Evolutionary conservation across 371 early-diverging fungal genomes (phyloP), one percentile per base, ranked within the genome.

Genomic region (Mucor sp.): DNA sequence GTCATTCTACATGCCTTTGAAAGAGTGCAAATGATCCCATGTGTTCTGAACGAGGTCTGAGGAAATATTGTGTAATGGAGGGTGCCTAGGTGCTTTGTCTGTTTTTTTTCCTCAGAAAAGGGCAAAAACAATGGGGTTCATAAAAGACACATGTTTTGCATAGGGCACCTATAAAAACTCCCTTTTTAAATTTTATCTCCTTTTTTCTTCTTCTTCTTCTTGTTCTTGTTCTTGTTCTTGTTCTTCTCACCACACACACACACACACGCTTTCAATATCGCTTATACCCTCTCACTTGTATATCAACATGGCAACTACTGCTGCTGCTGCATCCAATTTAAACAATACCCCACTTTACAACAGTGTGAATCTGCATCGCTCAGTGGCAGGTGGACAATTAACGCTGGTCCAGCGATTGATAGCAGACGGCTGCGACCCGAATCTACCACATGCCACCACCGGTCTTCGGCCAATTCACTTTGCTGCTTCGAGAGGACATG

Each of bases 401-500:
- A 50, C 41, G n/a, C 43, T 37, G 15, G 63, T 70, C 0, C 62
- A 66, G 19, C 56, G 56, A 19, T 14, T 66, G 11, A 63, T 70
- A 37, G 53, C 59, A 4, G 58, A 53, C 30, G 71, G 71, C 4
- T 53, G 60, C 37, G 66, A 66, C 27, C 63, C 72, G 6, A 63
- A 75, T 32, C 14, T 35, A 11, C 66, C 63, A 11, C 65, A 68
- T 25, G 62, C 76, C 4, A 70, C 77, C 4, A 85, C 89, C 0
- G 89, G 86, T 30, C 69, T 88, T 62, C 74, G 79, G 33, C 82
- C 89, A 3, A 77, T 91, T 61, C 90, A 89, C 68, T 76, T 80
- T 39, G 91, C 91, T 15, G 81, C 86, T 9, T 75, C 86, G 6
- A 73, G 86, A 33, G 90, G 90, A 12, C 84, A 87, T 56, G 63